Conservation (phyloP, 108 stramenopile species). For the Conticribra weissflogii region DNA sequence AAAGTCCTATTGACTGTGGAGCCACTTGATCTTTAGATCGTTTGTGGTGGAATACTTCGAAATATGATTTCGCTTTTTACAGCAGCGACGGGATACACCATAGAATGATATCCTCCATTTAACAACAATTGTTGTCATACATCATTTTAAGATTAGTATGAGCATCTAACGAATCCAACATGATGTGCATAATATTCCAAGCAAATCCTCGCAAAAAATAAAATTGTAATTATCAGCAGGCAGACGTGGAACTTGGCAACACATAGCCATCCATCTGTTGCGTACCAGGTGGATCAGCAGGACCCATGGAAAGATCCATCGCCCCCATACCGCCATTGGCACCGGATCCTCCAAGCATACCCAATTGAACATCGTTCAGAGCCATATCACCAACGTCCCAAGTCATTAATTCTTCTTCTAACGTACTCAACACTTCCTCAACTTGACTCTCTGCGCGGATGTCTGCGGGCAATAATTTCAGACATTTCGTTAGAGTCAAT, state of each 20-base stretch:
- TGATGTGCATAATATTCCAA: too few species aligned
- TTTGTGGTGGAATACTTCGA: too few species aligned
- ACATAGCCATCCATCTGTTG: slow-evolving; percentile 4
- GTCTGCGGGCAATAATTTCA: slow-evolving; percentile 72
- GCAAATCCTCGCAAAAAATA: too few species aligned
- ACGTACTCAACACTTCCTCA: slow-evolving; percentile 56
- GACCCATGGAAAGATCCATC: slow-evolving; percentile 2
- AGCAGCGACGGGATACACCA: too few species aligned
- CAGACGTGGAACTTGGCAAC: background rate
- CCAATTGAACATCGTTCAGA: slow-evolving; percentile 23
- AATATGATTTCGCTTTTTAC: too few species aligned
- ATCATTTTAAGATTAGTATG: too few species aligned
- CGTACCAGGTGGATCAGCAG: slow-evolving; percentile 12
- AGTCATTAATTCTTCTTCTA: slow-evolving; percentile 83
- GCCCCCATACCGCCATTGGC: background rate
- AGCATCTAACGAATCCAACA: too few species aligned
- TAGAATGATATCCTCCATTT: too few species aligned
- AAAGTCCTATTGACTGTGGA: too few species aligned
- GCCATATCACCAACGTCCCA: slow-evolving; percentile 66
- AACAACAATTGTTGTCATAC: too few species aligned
- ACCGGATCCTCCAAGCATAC: background rate
- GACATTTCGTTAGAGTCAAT: slow-evolving; percentile 67
- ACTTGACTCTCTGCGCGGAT: slow-evolving; percentile 51
- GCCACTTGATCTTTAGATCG: too few species aligned
- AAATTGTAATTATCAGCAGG: too few species aligned